Conservation (phyloP, 164 flowering plant genomes). For the Piper betle region DNA sequence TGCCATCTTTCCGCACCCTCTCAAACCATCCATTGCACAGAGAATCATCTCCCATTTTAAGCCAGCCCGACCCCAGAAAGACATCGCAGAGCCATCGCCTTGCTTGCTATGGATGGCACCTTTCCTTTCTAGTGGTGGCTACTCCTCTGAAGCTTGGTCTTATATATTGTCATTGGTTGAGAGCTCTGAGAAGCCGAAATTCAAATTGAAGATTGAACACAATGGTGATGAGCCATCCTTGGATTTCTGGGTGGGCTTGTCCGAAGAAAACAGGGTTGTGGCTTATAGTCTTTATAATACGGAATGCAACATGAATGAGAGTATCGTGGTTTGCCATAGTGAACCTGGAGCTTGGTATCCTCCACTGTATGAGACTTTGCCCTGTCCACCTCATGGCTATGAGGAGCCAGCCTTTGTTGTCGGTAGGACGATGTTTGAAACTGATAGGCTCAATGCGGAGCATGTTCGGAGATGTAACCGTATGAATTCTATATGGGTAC, state of each 20-base stretch:
- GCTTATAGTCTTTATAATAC: conserved; percentile 38
- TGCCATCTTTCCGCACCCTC: conserved; percentile 6
- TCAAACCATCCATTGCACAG: conserved; percentile 14
- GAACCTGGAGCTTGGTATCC: conserved; percentile 92
- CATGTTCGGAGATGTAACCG: conserved; percentile 51
- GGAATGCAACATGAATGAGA: conserved; percentile 35
- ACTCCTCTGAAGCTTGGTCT: conserved; percentile 84
- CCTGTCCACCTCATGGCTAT: conserved; percentile 61
- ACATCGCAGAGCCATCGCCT: conserved; percentile 7
- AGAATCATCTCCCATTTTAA: conserved; percentile 10
- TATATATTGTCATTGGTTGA: conserved; percentile 41
- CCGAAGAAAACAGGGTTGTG: conserved; percentile 21
- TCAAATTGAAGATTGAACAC: conserved; percentile 44
- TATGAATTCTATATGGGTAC: conserved; percentile 73
- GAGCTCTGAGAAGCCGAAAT: conserved; percentile 14
- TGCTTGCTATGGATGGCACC: conserved; percentile 84
- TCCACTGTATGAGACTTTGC: conserved; percentile 53
- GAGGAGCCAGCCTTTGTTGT: conserved; percentile 30
- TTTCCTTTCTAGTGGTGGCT: conserved; percentile 78
- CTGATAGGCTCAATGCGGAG: conserved; percentile 39
- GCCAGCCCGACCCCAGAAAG: conserved; percentile 8
- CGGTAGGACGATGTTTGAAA: conserved; percentile 86
- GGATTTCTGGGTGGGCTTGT: conserved; percentile 68
- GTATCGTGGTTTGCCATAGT: conserved; percentile 66
- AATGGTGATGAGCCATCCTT: conserved; percentile 51